Conservation (phyloP, 2,329 filamentous ascomycete genomes). For the Apiospora marii region DNA sequence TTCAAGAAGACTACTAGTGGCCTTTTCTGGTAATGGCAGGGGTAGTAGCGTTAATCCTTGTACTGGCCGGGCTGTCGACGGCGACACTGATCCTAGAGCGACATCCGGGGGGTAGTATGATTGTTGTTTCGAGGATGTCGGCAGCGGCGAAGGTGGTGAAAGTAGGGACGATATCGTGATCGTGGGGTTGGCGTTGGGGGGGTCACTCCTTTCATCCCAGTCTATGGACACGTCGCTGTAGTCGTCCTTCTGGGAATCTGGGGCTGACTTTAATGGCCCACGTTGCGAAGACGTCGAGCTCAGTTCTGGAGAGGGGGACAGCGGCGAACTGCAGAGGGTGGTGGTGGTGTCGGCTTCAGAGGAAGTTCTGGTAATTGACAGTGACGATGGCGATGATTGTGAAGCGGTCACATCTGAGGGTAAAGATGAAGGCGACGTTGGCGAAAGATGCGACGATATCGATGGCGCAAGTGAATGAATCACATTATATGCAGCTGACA, state of each 20-base stretch:
- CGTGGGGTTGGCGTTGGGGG: not conserved
- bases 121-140: not conserved
- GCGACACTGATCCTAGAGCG: too few relatives aligned
- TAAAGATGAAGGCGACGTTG: too few relatives aligned
- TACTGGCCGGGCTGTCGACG: too few relatives aligned
- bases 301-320: not conserved
- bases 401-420: not conserved
- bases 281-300: not conserved
- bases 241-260: not conserved
- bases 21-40: not conserved
- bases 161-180: not conserved
- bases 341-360: not conserved
- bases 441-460: not conserved
- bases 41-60: not conserved
- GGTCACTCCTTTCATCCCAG: not conserved
- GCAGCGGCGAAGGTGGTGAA: not conserved
- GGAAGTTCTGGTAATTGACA: not conserved
- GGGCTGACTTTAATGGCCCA: not conserved
- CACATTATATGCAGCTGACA: not conserved
- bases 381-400: not conserved
- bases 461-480: not conserved
- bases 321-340: not conserved
- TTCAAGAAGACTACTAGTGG: not conserved
- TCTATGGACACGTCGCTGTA: not conserved
- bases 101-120: too few relatives aligned